phyloP scores from a whole-genome alignment of 305 asterid genomes.

The Fraxinus dipetala region DNA sequence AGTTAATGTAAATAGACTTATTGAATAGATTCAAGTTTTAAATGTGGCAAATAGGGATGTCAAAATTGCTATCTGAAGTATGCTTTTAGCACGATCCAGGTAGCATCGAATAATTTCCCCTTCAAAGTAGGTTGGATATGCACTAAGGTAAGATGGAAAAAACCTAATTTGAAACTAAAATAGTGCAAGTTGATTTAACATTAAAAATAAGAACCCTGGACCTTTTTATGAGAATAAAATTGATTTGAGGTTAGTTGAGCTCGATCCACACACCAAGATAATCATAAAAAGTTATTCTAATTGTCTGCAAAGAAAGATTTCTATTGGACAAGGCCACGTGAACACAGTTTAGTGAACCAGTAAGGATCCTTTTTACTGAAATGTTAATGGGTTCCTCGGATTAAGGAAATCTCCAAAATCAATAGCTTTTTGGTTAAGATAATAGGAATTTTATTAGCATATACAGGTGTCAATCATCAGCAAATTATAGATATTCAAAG shows the following conservation, averaged over 20 bases:
- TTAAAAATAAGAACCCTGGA: not conserved
- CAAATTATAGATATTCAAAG: constrained; percentile 44
- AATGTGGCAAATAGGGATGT: not conserved
- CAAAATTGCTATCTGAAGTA: not conserved
- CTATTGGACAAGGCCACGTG: constrained; percentile 59
- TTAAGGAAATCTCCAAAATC: constrained; percentile 30
- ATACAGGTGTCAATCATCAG: constrained; percentile 84
- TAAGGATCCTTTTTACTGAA: constrained; percentile 38
- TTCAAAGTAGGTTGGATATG: not conserved
- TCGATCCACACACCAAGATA: constrained; percentile 28
- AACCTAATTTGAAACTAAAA: not conserved
- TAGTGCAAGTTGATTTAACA: not conserved
- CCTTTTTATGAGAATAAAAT: not conserved
- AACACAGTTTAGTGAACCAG: constrained; percentile 40
- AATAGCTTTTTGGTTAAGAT: constrained; percentile 8
- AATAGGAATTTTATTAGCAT: constrained; percentile 12
- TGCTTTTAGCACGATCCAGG: not conserved
- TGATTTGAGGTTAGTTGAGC: not conserved
- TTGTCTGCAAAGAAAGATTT: constrained; percentile 31
- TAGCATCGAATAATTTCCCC: not conserved
- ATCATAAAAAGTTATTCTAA: constrained; percentile 28
- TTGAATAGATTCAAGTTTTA: not conserved
- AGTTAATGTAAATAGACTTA: not conserved
- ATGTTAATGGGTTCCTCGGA: constrained; percentile 34
- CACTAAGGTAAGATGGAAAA: not conserved